A percentile compares a stretch with the other conserved stretches of the same genome.
phyloP scores from a whole-genome alignment of 768 basidiomycete species.

The Suillus ampliporus region DNA sequence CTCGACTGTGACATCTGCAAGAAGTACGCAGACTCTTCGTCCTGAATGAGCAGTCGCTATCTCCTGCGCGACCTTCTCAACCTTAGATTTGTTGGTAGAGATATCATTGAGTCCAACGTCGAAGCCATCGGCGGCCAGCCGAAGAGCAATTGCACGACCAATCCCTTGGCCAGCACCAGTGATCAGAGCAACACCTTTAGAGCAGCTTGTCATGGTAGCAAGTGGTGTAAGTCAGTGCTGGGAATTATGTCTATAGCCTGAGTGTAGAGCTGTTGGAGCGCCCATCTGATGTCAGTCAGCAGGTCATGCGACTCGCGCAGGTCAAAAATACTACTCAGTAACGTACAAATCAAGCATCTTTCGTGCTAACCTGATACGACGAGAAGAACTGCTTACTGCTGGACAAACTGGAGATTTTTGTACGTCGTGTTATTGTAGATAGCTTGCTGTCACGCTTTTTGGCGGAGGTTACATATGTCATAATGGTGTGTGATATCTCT shows the following conservation, averaged over 20 bases:
- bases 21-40: constrained; percentile 26
- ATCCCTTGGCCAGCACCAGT: constrained; percentile 40
- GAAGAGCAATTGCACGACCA: constrained; percentile 38
- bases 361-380: no score
- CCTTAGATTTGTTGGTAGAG: constrained; percentile 22
- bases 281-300: not conserved
- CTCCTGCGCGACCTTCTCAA: constrained; percentile 31
- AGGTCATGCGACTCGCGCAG: not conserved
- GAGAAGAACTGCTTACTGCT: no score
- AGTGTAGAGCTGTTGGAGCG: not conserved
- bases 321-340: not conserved
- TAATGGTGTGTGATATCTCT: no score
- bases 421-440: no score
- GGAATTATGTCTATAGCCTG: not conserved
- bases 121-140: constrained; percentile 39
- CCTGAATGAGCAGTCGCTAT: constrained; percentile 33
- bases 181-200: constrained; percentile 39
- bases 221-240: not conserved
- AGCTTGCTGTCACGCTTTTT: no score
- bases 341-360: no score
- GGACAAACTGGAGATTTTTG: no score
- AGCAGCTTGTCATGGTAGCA: constrained; percentile 3
- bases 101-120: constrained; percentile 40
- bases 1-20: constrained; percentile 50
- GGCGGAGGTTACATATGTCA: no score